These are phyloP conservation scores for Paecilomyces sp. DNA, from an alignment of 2,329 filamentous ascomycete genomes.

Conservation along the genomic window DNA sequence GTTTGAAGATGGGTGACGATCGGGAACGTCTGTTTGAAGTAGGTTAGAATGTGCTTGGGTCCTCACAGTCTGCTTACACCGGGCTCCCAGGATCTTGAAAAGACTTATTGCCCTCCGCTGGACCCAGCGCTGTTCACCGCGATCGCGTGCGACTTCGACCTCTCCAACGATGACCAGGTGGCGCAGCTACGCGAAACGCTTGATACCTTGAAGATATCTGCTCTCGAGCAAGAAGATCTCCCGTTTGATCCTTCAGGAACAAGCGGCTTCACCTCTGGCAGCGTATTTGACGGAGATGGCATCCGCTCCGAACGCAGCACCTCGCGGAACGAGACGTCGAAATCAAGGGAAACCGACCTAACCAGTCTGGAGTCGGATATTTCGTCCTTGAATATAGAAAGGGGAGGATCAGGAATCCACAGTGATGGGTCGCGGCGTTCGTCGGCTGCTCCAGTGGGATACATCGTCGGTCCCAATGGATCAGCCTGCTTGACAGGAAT, in stretches of 20 bases:
- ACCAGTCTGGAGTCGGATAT: conserved; percentile 44
- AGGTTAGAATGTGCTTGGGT: not conserved
- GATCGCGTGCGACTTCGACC: conserved; percentile 67
- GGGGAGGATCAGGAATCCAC: conserved; percentile 2
- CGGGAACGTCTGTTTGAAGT: conserved; percentile 4
- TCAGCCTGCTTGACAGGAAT: conserved; percentile 20
- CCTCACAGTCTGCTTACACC: no score
- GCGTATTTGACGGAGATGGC: conserved; percentile 14
- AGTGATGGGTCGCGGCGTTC: conserved; percentile 9
- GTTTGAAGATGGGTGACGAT: conserved; percentile 7
- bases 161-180: conserved; percentile 47
- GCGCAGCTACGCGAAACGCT: conserved; percentile 53
- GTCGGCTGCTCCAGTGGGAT: conserved; percentile 13
- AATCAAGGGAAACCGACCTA: conserved; percentile 43
- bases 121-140: conserved; percentile 72
- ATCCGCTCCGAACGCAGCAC: conserved; percentile 17
- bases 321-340: conserved; percentile 24
- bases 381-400: conserved; percentile 27
- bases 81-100: conserved; percentile 41
- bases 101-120: conserved; percentile 65
- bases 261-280: conserved; percentile 36
- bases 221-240: conserved; percentile 59
- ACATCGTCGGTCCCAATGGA: conserved; percentile 21
- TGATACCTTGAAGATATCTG: conserved; percentile 58
- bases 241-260: conserved; percentile 74